phyloP scores from a whole-genome alignment of 1,139 yeast species.

The Geotrichum citri-aurantii region DNA sequence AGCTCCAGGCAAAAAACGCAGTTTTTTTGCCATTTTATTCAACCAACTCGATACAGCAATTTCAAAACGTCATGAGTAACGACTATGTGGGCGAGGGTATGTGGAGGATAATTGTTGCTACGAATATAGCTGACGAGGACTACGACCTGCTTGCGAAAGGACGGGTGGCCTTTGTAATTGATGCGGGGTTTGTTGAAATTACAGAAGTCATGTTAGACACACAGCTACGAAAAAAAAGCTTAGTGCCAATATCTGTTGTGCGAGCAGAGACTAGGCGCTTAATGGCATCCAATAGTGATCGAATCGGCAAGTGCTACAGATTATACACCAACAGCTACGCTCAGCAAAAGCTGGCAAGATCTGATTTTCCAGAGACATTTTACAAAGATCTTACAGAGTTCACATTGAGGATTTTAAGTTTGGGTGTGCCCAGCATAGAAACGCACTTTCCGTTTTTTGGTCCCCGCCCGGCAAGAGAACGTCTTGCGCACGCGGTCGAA shows the following conservation, averaged over 20 bases:
- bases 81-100: constrained; percentile 67
- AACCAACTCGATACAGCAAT: constrained; percentile 11
- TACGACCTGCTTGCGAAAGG: constrained; percentile 9
- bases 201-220: constrained; percentile 3
- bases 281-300: constrained; percentile 49
- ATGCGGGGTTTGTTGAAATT: constrained; percentile 10
- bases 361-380: constrained; percentile 75
- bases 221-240: constrained; percentile 6
- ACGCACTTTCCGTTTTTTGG: constrained; percentile 79
- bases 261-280: constrained; percentile 21
- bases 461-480: constrained; percentile 60
- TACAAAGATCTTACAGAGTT: constrained; percentile 74
- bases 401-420: constrained; percentile 70
- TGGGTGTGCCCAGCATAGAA: constrained; percentile 81
- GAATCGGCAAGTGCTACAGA: constrained; percentile 75
- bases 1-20: constrained; percentile 27
- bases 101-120: constrained; percentile 69
- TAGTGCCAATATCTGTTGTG: constrained; percentile 22
- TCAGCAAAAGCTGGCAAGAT: constrained; percentile 68
- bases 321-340: constrained; percentile 83
- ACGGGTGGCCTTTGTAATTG: constrained; percentile 13
- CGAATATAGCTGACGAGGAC: constrained; percentile 64
- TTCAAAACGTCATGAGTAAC: constrained; percentile 8
- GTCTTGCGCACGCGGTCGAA: constrained; percentile 10
- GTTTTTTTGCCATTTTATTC: constrained; percentile 56